These are phyloP conservation scores for Trichophyton benhamiae DNA, from an alignment of 2,329 filamentous ascomycete genomes.

Conservation along the genomic window DNA sequence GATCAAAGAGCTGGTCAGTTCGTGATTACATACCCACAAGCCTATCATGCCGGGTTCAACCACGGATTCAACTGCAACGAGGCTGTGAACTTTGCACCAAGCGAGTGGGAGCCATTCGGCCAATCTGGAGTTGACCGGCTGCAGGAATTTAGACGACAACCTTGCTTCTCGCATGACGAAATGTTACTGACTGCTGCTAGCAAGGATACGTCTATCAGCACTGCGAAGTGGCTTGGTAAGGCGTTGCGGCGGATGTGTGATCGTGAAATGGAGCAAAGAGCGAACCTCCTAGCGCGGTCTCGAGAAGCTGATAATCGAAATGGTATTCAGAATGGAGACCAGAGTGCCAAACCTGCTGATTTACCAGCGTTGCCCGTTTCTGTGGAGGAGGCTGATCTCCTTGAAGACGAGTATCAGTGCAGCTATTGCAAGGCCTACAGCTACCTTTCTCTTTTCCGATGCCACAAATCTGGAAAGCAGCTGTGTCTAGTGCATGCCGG, in stretches of 20 bases:
- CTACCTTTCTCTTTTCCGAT: constrained; percentile 83
- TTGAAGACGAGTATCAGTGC: constrained; percentile 89
- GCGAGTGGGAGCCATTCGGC: constrained; percentile 89
- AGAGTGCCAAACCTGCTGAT: constrained; percentile 25
- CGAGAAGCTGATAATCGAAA: constrained; percentile 37
- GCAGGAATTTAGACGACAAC: constrained; percentile 76
- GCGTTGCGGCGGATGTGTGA: constrained; percentile 67
- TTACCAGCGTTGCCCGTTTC: constrained; percentile 49
- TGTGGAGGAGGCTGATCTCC: constrained; percentile 59
- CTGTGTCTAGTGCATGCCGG: constrained; percentile 76
- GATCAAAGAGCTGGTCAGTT: constrained; percentile 94
- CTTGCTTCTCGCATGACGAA: constrained; percentile 96
- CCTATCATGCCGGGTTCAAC: constrained; percentile 96
- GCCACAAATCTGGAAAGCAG: constrained; percentile 65
- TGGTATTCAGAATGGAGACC: constrained; percentile 41
- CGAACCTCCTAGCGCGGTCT: constrained; percentile 56
- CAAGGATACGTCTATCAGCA: constrained; percentile 69
- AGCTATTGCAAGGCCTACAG: constrained; percentile 82
- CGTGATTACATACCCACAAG: constrained; percentile 91
- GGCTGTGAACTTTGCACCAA: constrained; percentile 92
- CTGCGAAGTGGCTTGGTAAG: constrained; percentile 86
- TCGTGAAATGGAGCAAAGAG: constrained; percentile 58
- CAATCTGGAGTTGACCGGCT: constrained; percentile 74
- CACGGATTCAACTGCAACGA: constrained; percentile 99
- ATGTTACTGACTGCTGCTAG: constrained; percentile 81